Evolutionary conservation across 805 yeast genomes (phyloP), one percentile per base, ranked within the genome.

Genomic region (Myxozyma geophila): DNA sequence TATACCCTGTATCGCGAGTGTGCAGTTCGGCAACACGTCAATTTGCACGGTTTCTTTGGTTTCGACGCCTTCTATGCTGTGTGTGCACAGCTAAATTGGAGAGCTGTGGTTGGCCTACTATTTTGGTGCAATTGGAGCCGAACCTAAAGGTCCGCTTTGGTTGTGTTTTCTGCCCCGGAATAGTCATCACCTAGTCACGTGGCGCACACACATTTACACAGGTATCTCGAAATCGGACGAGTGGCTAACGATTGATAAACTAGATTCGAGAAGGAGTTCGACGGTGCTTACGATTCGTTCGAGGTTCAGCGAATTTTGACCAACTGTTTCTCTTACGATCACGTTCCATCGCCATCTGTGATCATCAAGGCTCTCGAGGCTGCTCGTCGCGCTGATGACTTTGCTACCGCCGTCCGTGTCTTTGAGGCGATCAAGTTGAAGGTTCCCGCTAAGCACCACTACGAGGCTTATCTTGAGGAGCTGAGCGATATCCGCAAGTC

Each of bases 381-480:
- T 54, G 92, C 98, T 73, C 92, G 99, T 87, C 90, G 98, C 82
- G 98, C 95, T 71, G 91, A 95, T 80, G 99, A 95, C 82, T 90
- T 90, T 81, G 97, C 99, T 67, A 92, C 98, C 65, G 99, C 99
- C 61, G 95, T 92, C 72, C 90, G 99, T 82, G 97, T 96, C 62
- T 95, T 95, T 74, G 99, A 51, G 63, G 70, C 79, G 71, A 85
- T 95, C 77, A 90, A 89, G 79, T 90, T 87, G 86, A 95, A 95
- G 83, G 98, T 95, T 70, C 98, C 93, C 80, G 90, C 88, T 82
- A 87, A 85, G 77, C 88, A 88, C 72, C 98, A 95, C 82, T 95
- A 95, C 84, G 85, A 88, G 74, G 98, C 97, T 70, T 95, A 95
- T 84, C 87, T 95, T 72, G 96, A 90, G 66, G 99, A 93, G 79